These are phyloP conservation scores for Aspergillus pseudonomiae DNA, from an alignment of 2,329 filamentous ascomycete species.

Conservation along the genomic window DNA sequence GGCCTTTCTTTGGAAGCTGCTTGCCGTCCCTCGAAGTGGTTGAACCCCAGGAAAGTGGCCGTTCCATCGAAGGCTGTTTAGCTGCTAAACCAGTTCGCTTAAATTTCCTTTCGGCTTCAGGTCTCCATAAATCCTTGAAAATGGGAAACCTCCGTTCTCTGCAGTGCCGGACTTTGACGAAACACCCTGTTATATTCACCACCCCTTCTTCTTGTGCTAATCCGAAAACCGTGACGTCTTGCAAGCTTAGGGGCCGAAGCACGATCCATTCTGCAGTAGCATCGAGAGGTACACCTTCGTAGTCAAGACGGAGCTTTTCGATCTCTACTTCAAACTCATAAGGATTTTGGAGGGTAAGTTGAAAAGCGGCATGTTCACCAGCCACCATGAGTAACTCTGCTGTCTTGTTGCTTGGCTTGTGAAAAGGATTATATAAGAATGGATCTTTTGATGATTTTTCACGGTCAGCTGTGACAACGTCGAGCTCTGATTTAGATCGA, in stretches of 20 bases:
- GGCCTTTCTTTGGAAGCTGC: constrained; percentile 34
- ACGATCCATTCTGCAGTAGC: constrained; percentile 66
- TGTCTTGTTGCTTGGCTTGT: constrained; percentile 63
- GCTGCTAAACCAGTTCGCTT: constrained; percentile 72
- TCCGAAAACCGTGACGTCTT: constrained; percentile 73
- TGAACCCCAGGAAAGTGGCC: constrained; percentile 48
- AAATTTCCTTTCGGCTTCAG: constrained; percentile 69
- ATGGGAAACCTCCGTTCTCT: constrained; percentile 82
- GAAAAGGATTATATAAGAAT: constrained; percentile 93
- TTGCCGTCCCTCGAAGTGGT: constrained; percentile 42
- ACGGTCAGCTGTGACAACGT: constrained; percentile 43
- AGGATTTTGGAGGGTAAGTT: constrained; percentile 86
- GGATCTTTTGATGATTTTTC: constrained; percentile 64
- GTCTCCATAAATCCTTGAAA: constrained; percentile 75
- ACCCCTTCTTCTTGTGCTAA: constrained; percentile 68
- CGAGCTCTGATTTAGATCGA: constrained; percentile 59
- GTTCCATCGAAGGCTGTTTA: constrained; percentile 54
- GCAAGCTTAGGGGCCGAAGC: constrained; percentile 80
- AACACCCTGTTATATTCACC: constrained; percentile 75
- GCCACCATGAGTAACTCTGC: constrained; percentile 74
- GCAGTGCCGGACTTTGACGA: constrained; percentile 79
- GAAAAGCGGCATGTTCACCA: constrained; percentile 75
- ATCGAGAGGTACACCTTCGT: constrained; percentile 72
- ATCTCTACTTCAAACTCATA: constrained; percentile 92
- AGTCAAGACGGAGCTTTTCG: constrained; percentile 75